Evolutionary conservation across 169 alveolate genomes (phyloP), one percentile per base, ranked within the genome.

Genomic region (Theileria annulata): DNA sequence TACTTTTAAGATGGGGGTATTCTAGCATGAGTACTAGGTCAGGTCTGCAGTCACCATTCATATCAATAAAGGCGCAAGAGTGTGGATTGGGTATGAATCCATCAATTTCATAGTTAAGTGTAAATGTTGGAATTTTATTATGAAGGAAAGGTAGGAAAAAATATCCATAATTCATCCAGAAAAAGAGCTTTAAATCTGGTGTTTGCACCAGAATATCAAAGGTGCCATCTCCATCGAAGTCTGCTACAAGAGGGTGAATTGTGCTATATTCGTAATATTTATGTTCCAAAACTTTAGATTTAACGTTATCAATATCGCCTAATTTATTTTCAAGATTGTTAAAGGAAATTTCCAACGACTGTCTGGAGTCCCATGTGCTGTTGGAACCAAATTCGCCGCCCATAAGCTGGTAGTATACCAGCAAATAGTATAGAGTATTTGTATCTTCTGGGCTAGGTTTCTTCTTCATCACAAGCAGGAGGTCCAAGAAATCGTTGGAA

Each of bases 41-140:
- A 1, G 96, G 78, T 66, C 95, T 92, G 69, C 95, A 92, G 72
- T 93, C 96, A 9, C 96, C 96, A 67, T 93, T 87, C 73, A 93
- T 85, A 77, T 93, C 96, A 51, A 93, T 93, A 62, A 93, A 88
- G 17, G 95, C 94, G 19, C 92, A 87, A 12, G 95, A 91, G 75
- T 93, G 95, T 33, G 93, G 95, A 33, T 80, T 75, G 19, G 85
- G 89, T 66, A 88, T 90, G 78, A 80, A 75, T 25, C 88, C 86
- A 42, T 49, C 63, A 49, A 87, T 68, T 37, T 48, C 54, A 19
- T 90, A 85, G 10, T 30, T 73, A 37, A 86, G 64, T 17, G 31
- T 5, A 17, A 78, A 35, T n/a, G 35, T 19, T 31, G 87, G 89
- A 17, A 87, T 56, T 64, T 49, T 47, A 56, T 90, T 74, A 64